Conservation (phyloP, 257 asterid species). For the Lycium ferocissimum region DNA sequence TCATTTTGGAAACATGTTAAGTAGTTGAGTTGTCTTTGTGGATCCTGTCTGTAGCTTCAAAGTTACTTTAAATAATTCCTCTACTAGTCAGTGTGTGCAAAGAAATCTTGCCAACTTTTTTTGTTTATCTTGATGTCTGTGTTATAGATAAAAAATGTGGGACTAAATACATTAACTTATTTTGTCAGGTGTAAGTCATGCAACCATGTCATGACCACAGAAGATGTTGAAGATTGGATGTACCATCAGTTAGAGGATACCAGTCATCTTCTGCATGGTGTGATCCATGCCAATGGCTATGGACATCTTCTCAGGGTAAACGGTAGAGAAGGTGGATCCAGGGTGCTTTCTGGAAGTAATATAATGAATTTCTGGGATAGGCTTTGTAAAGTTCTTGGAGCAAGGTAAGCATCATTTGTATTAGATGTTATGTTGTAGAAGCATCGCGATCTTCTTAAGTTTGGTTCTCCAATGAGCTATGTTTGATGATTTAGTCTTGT, state of each 20-base stretch:
- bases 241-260: conserved; percentile 89
- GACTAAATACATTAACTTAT: neutral
- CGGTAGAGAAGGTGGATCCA: conserved; percentile 97
- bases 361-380: conserved; percentile 95
- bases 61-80: neutral
- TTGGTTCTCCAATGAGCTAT: conserved; percentile 13
- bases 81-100: too few relatives aligned
- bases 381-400: conserved; percentile 78
- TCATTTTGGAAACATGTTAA: neutral
- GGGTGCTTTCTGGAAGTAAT: conserved; percentile 74
- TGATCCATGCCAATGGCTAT: conserved; percentile 83
- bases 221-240: conserved; percentile 95
- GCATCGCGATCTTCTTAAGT: neutral
- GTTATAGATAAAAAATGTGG: neutral
- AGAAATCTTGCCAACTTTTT: neutral
- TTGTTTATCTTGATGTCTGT: neutral
- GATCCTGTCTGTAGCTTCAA: neutral
- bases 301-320: conserved; percentile 97
- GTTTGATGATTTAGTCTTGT: neutral
- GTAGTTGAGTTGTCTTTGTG: neutral
- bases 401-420: conserved; percentile 58
- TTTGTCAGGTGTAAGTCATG: conserved; percentile 80
- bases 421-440: neutral
- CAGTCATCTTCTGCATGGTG: conserved; percentile 86
- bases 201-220: conserved; percentile 75